A percentile compares a stretch with the other conserved stretches of the same genome.
These are phyloP conservation scores for Hortiboletus rubellus DNA, from an alignment of 1,284 basidiomycete genomes.

Conservation along the genomic window DNA sequence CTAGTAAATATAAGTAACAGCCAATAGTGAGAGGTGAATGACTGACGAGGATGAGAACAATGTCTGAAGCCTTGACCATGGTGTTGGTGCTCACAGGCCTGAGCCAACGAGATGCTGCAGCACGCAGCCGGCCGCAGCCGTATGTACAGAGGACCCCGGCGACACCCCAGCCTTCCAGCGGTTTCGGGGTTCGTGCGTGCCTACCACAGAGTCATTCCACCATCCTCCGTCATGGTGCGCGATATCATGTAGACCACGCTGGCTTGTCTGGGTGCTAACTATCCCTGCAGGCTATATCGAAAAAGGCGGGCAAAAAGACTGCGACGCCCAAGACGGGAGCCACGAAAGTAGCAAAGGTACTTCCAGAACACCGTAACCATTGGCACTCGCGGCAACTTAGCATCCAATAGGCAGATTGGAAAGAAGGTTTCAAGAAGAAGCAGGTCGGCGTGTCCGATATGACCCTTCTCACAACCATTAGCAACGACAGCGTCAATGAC, in stretches of 20 bases:
- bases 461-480: conserved; percentile 96
- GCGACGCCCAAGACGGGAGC: conserved; percentile 61
- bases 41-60: conserved; percentile 41
- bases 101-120: neutral
- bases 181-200: conserved; percentile 15
- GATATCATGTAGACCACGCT: neutral
- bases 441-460: conserved; percentile 97
- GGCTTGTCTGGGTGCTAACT: conserved; percentile 2
- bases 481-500: conserved; percentile 97
- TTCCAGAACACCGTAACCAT: conserved; percentile 7
- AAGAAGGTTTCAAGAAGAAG: conserved; percentile 98
- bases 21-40: neutral
- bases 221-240: conserved; percentile 26
- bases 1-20: conserved; percentile 35
- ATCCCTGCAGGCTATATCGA: conserved; percentile 71
- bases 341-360: conserved; percentile 75
- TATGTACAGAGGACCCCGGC: conserved; percentile 20
- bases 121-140: conserved; percentile 11
- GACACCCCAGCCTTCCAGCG: neutral
- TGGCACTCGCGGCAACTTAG: conserved; percentile 3
- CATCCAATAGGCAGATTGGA: conserved; percentile 85
- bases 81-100: neutral
- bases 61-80: conserved; percentile 36
- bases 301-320: conserved; percentile 90
- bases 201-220: conserved; percentile 3